Percentiles rank a stretch among this genome's conserved stretches.
These are phyloP conservation scores for Chenopodium formosanum DNA, from an alignment of 148 eudicot genomes.

Conservation along the genomic window DNA sequence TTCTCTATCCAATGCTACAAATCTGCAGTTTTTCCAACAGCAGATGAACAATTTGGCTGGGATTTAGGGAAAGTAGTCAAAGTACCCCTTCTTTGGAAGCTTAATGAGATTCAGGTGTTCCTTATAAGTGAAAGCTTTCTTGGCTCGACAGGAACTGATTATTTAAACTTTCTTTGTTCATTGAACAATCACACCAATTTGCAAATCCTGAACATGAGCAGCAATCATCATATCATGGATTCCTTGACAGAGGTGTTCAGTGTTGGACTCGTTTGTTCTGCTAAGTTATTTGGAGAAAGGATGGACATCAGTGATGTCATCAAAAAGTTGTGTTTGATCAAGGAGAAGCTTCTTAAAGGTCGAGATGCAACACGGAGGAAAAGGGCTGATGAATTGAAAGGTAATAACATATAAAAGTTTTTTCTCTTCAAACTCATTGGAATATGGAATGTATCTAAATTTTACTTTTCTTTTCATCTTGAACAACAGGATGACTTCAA, in stretches of 20 bases:
- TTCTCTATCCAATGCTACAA: slow-evolving; percentile 31
- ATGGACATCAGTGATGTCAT: slow-evolving; percentile 10
- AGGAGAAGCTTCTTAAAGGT: slow-evolving; percentile 4
- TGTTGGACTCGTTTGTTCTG: slow-evolving; percentile 17
- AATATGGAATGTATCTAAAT: background rate
- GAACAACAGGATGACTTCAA: background rate
- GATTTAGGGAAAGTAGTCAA: background rate
- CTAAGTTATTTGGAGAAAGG: slow-evolving; percentile 1
- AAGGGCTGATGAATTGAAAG: background rate
- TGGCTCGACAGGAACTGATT: background rate
- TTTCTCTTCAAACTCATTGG: background rate
- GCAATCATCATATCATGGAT: background rate
- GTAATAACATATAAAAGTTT: background rate
- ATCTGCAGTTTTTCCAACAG: slow-evolving; percentile 11
- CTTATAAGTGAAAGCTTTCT: background rate
- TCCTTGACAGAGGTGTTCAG: background rate
- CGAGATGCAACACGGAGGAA: background rate
- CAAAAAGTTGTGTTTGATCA: slow-evolving; percentile 3
- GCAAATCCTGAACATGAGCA: background rate
- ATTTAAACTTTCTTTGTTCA: slow-evolving; percentile 13
- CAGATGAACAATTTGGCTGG: slow-evolving; percentile 16
- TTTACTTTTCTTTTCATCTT: background rate
- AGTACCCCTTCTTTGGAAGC: background rate
- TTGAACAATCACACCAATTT: slow-evolving; percentile 1
- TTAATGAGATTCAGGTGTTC: background rate